These are phyloP conservation scores for Carex littledalei DNA, from an alignment of 176 grass and related monocot genomes.

Conservation along the genomic window DNA sequence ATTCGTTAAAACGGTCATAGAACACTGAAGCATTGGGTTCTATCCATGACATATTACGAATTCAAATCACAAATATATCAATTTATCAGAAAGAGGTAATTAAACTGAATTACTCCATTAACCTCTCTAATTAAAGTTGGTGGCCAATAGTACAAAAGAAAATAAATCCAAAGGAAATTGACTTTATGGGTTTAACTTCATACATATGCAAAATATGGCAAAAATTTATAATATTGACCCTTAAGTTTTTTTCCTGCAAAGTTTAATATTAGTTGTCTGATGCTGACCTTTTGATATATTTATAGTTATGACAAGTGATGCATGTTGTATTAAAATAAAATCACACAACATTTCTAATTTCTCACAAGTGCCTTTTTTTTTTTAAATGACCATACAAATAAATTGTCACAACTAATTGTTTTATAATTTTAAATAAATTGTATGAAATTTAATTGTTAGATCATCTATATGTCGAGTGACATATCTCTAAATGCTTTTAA, in stretches of 20 bases:
- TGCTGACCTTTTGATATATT: neutral
- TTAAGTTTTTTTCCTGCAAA: neutral
- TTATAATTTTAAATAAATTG: no score
- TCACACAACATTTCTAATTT: neutral
- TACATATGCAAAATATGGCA: neutral
- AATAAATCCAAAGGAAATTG: neutral
- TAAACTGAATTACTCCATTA: neutral
- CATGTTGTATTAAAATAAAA: neutral
- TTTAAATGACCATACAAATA: neutral
- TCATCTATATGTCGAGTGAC: no score
- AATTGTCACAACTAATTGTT: no score
- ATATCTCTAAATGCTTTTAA: no score
- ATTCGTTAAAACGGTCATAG: no score
- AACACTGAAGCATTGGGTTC: neutral
- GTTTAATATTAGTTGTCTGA: neutral
- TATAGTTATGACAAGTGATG: neutral
- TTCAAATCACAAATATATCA: neutral
- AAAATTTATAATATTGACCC: neutral
- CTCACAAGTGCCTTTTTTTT: neutral
- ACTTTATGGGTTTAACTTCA: neutral
- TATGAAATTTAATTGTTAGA: no score
- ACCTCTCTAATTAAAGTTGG: no score
- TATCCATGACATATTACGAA: neutral
- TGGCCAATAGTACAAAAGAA: neutral
- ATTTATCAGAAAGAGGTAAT: neutral